Percentiles rank a stretch among this genome's conserved stretches.
Evolutionary conservation across 2,329 filamentous ascomycete species (phyloP).

Genomic region (Esteya vermicola): DNA sequence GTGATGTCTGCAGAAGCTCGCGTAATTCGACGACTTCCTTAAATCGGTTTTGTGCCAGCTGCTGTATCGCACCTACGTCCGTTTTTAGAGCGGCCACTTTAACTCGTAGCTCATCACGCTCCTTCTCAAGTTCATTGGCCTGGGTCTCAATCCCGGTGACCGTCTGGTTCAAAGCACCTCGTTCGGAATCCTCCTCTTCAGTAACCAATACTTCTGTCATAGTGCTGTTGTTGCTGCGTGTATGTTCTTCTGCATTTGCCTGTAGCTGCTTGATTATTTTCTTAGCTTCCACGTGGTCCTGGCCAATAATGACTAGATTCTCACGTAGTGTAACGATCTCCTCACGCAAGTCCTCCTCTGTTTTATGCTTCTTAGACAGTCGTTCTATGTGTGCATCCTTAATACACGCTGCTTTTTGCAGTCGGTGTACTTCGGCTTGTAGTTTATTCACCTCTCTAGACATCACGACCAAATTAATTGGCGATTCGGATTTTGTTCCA

Average conservation of each 20-base stretch:
- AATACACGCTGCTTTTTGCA: slow-evolving; percentile 35
- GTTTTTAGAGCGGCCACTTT: slow-evolving; percentile 30
- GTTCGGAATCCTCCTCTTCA: slow-evolving; percentile 56
- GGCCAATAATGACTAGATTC: slow-evolving; percentile 62
- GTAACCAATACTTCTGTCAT: slow-evolving; percentile 33
- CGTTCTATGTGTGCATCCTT: slow-evolving; percentile 63
- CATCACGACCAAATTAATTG: too few species aligned
- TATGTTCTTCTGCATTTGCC: slow-evolving; percentile 45
- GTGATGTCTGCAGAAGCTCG: slow-evolving; percentile 68
- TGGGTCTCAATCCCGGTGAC: too few species aligned
- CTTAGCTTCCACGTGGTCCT: slow-evolving; percentile 74
- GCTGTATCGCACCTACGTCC: slow-evolving; percentile 73
- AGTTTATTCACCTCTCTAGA: too few species aligned
- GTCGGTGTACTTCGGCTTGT: slow-evolving; percentile 2
- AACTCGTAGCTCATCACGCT: slow-evolving; percentile 54
- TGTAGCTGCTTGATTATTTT: slow-evolving; percentile 57
- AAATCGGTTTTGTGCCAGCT: slow-evolving; percentile 74
- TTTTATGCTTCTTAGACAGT: slow-evolving; percentile 54
- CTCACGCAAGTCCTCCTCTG: slow-evolving; percentile 66
- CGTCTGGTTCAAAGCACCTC: slow-evolving; percentile 28
- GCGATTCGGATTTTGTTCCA: too few species aligned
- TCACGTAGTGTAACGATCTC: slow-evolving; percentile 77
- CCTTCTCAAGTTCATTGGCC: slow-evolving; percentile 34
- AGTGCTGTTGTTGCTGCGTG: slow-evolving; percentile 29
- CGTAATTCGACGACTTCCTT: slow-evolving; percentile 74